Conservation (phyloP, 2,329 filamentous ascomycete genomes). For the Fusarium sp. region DNA sequence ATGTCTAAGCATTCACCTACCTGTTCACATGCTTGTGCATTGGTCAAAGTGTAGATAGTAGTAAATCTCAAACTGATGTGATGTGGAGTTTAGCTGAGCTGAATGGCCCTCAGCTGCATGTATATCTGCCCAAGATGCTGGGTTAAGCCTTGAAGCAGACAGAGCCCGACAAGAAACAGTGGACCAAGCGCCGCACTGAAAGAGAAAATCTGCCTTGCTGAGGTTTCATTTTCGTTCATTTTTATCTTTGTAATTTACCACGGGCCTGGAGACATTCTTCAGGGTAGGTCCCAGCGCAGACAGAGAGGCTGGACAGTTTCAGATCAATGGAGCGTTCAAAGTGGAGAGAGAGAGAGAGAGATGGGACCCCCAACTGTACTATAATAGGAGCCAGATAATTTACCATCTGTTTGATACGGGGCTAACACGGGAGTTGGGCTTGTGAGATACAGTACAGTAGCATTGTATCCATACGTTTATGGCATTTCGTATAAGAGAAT, state of each 20-base stretch:
- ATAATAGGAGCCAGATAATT: background rate
- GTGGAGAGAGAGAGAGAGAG: background rate
- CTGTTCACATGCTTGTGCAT: background rate
- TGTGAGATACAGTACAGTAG: no score
- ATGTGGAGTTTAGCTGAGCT: background rate
- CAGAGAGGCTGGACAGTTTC: constrained; percentile 11
- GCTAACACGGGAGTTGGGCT: background rate
- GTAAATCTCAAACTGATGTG: no score
- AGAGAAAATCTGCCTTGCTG: background rate
- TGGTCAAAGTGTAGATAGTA: no score
- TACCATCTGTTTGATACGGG: background rate
- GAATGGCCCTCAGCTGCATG: background rate
- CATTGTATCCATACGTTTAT: background rate
- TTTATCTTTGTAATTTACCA: no score
- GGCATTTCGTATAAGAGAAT: constrained; percentile 13
- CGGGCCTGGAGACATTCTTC: background rate
- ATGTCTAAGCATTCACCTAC: background rate
- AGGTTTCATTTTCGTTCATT: background rate
- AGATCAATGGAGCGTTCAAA: background rate
- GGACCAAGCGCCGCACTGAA: constrained; percentile 9
- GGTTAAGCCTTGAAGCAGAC: background rate
- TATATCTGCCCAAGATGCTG: background rate
- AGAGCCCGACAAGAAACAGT: constrained; percentile 1
- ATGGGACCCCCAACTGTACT: background rate
- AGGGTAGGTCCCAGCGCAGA: constrained; percentile 25